Conservation (phyloP, 2,329 filamentous ascomycete species). For the Hypoxylon sp. region DNA sequence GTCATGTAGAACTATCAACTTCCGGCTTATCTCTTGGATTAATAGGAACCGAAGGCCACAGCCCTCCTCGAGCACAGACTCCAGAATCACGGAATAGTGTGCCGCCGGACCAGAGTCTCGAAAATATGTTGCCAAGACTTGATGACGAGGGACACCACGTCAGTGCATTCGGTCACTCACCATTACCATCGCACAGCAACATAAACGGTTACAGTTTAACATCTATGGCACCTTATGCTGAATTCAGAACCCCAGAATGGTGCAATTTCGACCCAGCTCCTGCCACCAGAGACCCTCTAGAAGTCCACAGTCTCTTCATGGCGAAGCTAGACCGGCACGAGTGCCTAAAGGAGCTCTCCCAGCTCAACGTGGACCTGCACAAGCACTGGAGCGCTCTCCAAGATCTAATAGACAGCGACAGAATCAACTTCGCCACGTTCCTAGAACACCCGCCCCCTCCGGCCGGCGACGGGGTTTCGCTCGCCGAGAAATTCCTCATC, state of each 20-base stretch:
- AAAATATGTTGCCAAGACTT: conserved; percentile 1
- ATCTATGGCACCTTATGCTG: conserved; percentile 9
- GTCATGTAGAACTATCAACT: conserved; percentile 4
- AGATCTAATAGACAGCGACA: conserved; percentile 9
- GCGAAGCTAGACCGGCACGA: conserved; percentile 38
- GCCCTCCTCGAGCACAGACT: not conserved
- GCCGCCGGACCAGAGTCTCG: conserved; percentile 2
- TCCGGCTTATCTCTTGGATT: conserved; percentile 3
- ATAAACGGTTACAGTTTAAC: conserved; percentile 7
- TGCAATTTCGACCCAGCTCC: conserved; percentile 8
- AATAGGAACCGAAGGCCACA: not conserved
- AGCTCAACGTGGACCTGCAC: conserved; percentile 44
- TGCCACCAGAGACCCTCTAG: conserved; percentile 28
- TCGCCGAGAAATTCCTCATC: conserved; percentile 40
- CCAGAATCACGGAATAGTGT: conserved; percentile 1
- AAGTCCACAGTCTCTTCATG: conserved; percentile 35
- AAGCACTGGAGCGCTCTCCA: conserved; percentile 18
- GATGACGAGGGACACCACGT: not conserved
- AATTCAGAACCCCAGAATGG: conserved; percentile 23
- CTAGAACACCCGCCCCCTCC: conserved; percentile 24
- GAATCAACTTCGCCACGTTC: conserved; percentile 35
- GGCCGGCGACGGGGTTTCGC: conserved; percentile 34
- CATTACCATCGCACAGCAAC: conserved; percentile 4
- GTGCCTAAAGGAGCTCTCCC: conserved; percentile 44
- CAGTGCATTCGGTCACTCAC: conserved; percentile 4